Percentiles rank a stretch among this genome's conserved stretches.
Conservation (phyloP, 495 filamentous ascomycete species). For the Trichoderma parareesei region DNA sequence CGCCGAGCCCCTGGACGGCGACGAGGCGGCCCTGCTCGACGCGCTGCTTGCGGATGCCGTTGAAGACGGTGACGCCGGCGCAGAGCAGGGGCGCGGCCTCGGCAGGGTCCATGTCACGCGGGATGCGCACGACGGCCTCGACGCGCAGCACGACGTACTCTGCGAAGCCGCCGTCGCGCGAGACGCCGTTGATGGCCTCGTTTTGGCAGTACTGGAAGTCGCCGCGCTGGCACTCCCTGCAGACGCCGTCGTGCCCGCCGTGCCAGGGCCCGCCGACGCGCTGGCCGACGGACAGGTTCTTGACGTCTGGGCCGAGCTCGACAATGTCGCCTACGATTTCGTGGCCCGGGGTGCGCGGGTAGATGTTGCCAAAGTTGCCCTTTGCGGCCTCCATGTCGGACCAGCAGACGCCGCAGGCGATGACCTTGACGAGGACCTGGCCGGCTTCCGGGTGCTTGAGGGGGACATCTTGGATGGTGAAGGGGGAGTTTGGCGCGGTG, state of each 20-base stretch:
- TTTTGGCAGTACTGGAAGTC: conserved; percentile 50
- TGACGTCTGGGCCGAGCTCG: conserved; percentile 37
- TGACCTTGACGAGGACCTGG: conserved; percentile 45
- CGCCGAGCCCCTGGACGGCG: conserved; percentile 58
- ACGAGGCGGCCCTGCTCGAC: conserved; percentile 50
- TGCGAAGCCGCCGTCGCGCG: conserved; percentile 48
- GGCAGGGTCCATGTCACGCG: conserved; percentile 46
- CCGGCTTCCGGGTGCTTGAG: conserved; percentile 32
- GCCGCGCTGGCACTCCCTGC: conserved; percentile 40
- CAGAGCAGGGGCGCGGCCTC: conserved; percentile 61
- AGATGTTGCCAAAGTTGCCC: conserved; percentile 33
- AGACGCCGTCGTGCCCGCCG: conserved; percentile 44
- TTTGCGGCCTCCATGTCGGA: conserved; percentile 32
- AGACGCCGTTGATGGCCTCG: conserved; percentile 43
- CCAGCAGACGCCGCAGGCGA: conserved; percentile 48
- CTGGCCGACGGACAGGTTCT: conserved; percentile 38
- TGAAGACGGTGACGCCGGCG: conserved; percentile 67
- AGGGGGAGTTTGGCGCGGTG: conserved; percentile 25
- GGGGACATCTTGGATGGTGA: conserved; percentile 35
- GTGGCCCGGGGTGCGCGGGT: conserved; percentile 47
- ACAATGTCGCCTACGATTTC: conserved; percentile 47
- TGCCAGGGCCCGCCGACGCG: conserved; percentile 49
- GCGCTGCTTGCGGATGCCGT: conserved; percentile 55
- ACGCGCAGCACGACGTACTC: conserved; percentile 54
- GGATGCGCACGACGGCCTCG: conserved; percentile 59